Conservation (phyloP, 73 alveolate genomes). For the Paramecium bursaria region DNA sequence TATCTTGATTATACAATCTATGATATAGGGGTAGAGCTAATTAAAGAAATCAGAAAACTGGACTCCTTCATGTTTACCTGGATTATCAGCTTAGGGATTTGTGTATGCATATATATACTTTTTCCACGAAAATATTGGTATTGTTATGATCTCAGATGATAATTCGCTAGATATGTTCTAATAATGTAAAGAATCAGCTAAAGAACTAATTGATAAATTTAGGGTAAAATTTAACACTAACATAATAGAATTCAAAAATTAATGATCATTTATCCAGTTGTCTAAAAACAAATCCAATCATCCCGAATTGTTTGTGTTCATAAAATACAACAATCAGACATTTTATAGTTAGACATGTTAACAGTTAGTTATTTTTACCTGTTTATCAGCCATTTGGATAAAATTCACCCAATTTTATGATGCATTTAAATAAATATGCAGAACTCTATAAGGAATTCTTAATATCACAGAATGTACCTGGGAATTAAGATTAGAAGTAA, state of each 20-base stretch:
- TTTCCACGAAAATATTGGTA: conserved; percentile 75
- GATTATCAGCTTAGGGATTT: conserved; percentile 83
- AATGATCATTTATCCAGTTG: not conserved
- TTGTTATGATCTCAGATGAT: conserved; percentile 75
- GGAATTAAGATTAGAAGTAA: conserved; percentile 1
- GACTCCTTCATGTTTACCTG: conserved; percentile 86
- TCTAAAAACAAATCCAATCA: not conserved
- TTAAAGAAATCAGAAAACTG: conserved; percentile 80
- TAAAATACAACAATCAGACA: conserved; percentile 25
- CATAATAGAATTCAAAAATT: too few species aligned
- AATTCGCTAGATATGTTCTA: conserved; percentile 54
- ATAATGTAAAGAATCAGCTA: conserved; percentile 59
- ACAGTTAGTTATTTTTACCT: not conserved
- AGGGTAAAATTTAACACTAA: not conserved
- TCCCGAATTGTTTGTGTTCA: not conserved
- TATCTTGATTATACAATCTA: conserved; percentile 74
- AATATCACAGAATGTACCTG: not conserved
- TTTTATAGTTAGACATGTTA: conserved; percentile 13
- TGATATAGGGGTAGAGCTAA: conserved; percentile 71
- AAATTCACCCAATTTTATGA: not conserved
- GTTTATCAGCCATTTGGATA: conserved; percentile 3
- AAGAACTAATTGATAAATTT: not conserved
- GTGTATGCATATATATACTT: conserved; percentile 77
- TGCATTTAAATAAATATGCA: conserved; percentile 22
- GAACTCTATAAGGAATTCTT: conserved; percentile 37